Percentiles rank a stretch among this genome's conserved stretches.
These are phyloP conservation scores for Camellia sinensis DNA, from an alignment of 148 eudicot genomes.

Conservation along the genomic window DNA sequence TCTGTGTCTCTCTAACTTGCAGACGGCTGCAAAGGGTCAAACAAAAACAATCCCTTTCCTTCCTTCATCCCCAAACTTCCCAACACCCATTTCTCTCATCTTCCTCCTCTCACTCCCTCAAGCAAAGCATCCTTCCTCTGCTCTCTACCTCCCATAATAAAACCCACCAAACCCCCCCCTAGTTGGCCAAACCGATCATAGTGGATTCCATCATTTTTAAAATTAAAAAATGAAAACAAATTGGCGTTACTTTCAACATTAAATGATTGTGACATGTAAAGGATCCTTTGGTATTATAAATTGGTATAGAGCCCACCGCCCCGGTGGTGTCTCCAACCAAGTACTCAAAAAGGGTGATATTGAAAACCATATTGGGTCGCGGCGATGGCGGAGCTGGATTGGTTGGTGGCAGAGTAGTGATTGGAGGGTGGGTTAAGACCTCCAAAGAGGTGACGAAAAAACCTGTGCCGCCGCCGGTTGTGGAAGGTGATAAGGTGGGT, in stretches of 20 bases:
- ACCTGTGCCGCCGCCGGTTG: slow-evolving; percentile 23
- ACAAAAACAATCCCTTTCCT: slow-evolving; percentile 43
- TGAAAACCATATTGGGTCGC: slow-evolving; percentile 49
- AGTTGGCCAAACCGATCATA: no score
- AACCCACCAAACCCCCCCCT: slow-evolving; percentile 16
- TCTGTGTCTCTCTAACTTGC: slow-evolving; percentile 3
- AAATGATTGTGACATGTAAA: background rate
- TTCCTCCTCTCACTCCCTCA: slow-evolving; percentile 25
- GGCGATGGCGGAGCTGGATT: slow-evolving; percentile 53
- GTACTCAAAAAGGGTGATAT: slow-evolving; percentile 63
- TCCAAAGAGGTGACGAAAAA: slow-evolving; percentile 61
- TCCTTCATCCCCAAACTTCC: slow-evolving; percentile 31
- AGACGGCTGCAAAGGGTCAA: slow-evolving; percentile 4
- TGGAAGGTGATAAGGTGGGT: slow-evolving; percentile 2
- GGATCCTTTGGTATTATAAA: background rate
- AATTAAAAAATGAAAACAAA: background rate
- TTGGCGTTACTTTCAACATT: slow-evolving; percentile 2
- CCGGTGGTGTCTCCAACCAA: slow-evolving; percentile 28
- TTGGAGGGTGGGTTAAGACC: slow-evolving; percentile 96
- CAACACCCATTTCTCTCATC: slow-evolving; percentile 8
- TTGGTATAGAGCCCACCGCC: background rate
- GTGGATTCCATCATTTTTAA: no score
- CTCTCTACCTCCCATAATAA: slow-evolving; percentile 12
- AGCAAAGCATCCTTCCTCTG: slow-evolving; percentile 37
- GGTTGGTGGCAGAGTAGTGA: slow-evolving; percentile 55